Conservation (phyloP, 2,329 filamentous ascomycete genomes). For the Nigrograna mackinnonii region DNA sequence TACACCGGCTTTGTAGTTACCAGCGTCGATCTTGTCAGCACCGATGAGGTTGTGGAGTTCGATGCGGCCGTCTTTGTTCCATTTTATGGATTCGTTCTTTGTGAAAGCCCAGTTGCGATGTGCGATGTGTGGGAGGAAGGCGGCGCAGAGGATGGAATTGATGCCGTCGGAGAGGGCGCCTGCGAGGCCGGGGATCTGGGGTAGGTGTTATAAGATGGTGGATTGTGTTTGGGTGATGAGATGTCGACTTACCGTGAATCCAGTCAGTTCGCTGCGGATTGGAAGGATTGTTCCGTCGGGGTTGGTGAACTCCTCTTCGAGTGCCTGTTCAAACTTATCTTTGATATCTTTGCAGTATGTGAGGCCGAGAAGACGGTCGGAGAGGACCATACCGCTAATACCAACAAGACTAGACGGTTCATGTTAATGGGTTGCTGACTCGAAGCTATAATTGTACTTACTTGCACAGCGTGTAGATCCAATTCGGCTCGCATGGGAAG, state of each 20-base stretch:
- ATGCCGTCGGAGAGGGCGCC: constrained; percentile 14
- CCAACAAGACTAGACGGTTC: constrained; percentile 3
- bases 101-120: constrained; percentile 17
- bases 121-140: constrained; percentile 14
- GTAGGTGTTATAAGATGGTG: background rate
- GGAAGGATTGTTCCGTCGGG: constrained; percentile 18
- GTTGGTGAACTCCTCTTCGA: constrained; percentile 18
- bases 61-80: constrained; percentile 7
- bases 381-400: constrained; percentile 11
- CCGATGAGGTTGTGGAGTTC: constrained; percentile 15
- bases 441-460: constrained; percentile 3
- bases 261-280: constrained; percentile 19
- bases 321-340: constrained; percentile 9
- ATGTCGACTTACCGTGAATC: constrained; percentile 13
- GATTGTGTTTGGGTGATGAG: background rate
- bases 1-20: constrained; percentile 17
- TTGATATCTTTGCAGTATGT: constrained; percentile 7
- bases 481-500: constrained; percentile 23
- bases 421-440: too few species aligned
- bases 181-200: constrained; percentile 15
- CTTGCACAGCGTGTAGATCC: constrained; percentile 21
- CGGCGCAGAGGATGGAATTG: constrained; percentile 9
- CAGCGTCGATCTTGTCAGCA: constrained; percentile 17
- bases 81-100: constrained; percentile 12
- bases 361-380: constrained; percentile 12